phyloP scores from a whole-genome alignment of 345 rosid species.

The Dovyalis caffra region DNA sequence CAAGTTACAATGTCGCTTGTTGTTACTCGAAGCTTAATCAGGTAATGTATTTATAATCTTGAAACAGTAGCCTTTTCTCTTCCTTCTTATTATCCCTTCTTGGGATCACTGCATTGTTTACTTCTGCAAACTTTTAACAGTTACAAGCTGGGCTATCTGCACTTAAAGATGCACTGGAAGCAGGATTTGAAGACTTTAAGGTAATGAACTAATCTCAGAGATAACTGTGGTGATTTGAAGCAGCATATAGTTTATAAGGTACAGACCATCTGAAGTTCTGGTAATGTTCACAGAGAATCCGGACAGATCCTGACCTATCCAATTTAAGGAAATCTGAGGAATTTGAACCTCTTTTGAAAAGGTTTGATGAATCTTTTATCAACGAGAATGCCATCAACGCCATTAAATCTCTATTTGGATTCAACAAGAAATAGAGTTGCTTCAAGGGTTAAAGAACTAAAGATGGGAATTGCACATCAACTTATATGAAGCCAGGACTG shows the following conservation, averaged over 20 bases:
- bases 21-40: slow-evolving; percentile 89
- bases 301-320: slow-evolving; percentile 80
- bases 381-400: slow-evolving; percentile 92
- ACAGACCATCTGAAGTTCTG: neutral
- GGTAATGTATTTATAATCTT: slow-evolving; percentile 35
- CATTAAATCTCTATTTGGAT: slow-evolving; percentile 84
- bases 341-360: slow-evolving; percentile 69
- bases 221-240: neutral
- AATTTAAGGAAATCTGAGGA: slow-evolving; percentile 56
- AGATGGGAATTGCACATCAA: neutral
- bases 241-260: neutral
- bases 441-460: neutral
- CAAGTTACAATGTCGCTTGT: slow-evolving; percentile 94
- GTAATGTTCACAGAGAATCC: slow-evolving; percentile 59
- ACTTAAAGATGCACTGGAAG: slow-evolving; percentile 78
- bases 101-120: neutral
- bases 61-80: neutral
- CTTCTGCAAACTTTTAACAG: slow-evolving; percentile 34
- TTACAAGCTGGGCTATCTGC: slow-evolving; percentile 86
- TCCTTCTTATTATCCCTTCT: neutral
- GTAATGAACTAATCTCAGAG: slow-evolving; percentile 27
- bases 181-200: slow-evolving; percentile 92
- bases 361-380: slow-evolving; percentile 91
- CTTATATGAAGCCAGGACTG: neutral
- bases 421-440: slow-evolving; percentile 56